Conservation (phyloP, 164 flowering plant genomes). For the Sedum album region DNA sequence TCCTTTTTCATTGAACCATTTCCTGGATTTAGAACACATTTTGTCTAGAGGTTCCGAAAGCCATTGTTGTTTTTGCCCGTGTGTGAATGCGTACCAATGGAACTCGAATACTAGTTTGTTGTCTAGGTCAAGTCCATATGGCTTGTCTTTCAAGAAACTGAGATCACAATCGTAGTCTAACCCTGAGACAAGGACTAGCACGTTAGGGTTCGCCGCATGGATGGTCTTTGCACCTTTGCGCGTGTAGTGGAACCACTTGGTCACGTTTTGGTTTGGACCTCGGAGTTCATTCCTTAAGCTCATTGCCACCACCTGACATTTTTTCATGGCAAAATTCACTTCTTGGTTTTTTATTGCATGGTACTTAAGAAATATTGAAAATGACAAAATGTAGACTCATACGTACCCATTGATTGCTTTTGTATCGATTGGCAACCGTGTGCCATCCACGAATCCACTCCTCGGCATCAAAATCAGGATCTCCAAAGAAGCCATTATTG, state of each 20-base stretch:
- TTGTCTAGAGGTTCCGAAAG: background rate
- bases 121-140: background rate
- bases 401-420: constrained; percentile 25
- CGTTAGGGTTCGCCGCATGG: constrained; percentile 4
- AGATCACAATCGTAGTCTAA: constrained; percentile 5
- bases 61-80: background rate
- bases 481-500: constrained; percentile 25
- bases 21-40: background rate
- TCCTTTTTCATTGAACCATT: background rate
- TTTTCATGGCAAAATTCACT: background rate
- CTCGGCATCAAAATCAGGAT: constrained; percentile 14
- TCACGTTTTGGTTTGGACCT: background rate
- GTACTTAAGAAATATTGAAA: too few relatives aligned
- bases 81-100: constrained; percentile 8
- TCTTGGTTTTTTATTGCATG: background rate
- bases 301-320: constrained; percentile 12
- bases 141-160: background rate
- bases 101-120: constrained; percentile 9
- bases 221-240: background rate
- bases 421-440: constrained; percentile 26
- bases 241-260: constrained; percentile 4
- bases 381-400: background rate
- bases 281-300: constrained; percentile 11
- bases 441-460: constrained; percentile 38
- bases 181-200: constrained; percentile 6